Conservation (phyloP, 768 basidiomycete species). For the Chiua virens region DNA sequence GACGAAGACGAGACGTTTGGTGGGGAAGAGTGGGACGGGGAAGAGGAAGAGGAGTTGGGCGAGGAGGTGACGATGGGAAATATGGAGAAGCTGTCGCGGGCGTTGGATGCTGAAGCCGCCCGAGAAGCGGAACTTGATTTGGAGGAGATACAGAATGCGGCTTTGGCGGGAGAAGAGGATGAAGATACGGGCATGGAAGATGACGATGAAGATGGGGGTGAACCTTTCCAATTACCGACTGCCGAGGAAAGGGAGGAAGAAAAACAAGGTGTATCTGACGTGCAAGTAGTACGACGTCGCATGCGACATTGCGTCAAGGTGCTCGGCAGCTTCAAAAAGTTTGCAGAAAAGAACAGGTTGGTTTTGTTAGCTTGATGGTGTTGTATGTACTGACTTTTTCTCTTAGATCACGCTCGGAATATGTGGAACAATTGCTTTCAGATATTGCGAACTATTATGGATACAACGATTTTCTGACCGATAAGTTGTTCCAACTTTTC, state of each 20-base stretch:
- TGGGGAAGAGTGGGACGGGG: constrained; percentile 37
- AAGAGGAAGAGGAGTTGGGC: constrained; percentile 45
- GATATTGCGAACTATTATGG: constrained; percentile 97
- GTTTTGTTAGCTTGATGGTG: constrained; percentile 29
- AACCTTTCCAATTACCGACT: constrained; percentile 66
- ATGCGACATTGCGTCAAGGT: constrained; percentile 77
- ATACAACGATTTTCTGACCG: constrained; percentile 92
- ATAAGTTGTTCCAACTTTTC: constrained; percentile 94
- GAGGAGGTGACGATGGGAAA: constrained; percentile 72
- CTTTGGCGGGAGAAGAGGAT: constrained; percentile 41
- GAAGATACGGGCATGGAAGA: constrained; percentile 47
- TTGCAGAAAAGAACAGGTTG: constrained; percentile 68
- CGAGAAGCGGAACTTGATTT: constrained; percentile 69
- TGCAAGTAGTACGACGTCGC: constrained; percentile 73
- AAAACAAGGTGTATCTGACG: constrained; percentile 65
- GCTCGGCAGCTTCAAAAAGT: constrained; percentile 67
- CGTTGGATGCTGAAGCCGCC: constrained; percentile 65
- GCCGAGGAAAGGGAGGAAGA: constrained; percentile 72
- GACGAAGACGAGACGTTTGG: constrained; percentile 20
- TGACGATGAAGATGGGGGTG: constrained; percentile 32
- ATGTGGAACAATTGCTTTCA: constrained; percentile 79
- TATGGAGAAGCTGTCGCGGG: constrained; percentile 79
- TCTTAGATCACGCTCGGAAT: constrained; percentile 82
- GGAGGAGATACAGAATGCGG: constrained; percentile 63
- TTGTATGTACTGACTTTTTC: constrained; percentile 5